phyloP scores from a whole-genome alignment of 2,329 filamentous ascomycete genomes.

The Cladosporium colombiae region DNA sequence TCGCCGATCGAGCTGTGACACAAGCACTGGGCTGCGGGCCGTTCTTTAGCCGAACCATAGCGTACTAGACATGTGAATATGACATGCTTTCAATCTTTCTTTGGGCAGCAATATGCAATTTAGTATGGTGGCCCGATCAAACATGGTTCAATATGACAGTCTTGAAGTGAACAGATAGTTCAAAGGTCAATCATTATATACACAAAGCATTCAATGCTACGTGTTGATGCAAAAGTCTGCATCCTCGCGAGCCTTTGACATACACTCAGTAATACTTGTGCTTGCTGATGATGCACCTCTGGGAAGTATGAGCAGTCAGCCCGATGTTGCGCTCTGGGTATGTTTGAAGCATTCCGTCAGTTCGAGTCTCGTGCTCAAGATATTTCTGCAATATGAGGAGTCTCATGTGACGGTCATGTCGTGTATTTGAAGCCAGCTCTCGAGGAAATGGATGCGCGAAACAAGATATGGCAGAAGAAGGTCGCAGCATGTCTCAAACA shows the following conservation, averaged over 20 bases:
- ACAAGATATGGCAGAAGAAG: not conserved
- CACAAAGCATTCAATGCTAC: not conserved
- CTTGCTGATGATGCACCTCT: not conserved
- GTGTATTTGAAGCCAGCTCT: not conserved
- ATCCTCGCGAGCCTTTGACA: not conserved
- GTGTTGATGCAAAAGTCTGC: not conserved
- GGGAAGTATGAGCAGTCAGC: not conserved
- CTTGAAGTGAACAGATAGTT: too few species aligned
- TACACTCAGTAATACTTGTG: not conserved
- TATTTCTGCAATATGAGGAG: not conserved
- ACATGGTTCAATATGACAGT: not conserved
- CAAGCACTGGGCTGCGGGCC: not conserved
- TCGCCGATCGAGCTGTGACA: slow-evolving; percentile 6
- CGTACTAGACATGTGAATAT: not conserved
- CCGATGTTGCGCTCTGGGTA: too few species aligned
- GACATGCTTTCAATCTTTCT: not conserved
- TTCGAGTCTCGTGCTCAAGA: not conserved
- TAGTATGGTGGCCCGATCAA: not conserved
- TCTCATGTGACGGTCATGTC: not conserved
- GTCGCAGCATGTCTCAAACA: not conserved
- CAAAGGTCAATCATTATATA: not conserved
- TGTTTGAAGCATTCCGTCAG: too few species aligned
- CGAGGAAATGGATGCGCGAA: not conserved
- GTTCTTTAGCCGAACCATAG: slow-evolving; percentile 1
- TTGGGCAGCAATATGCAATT: not conserved